Percentiles rank a stretch among this genome's conserved stretches.
Evolutionary conservation across 1,139 yeast genomes (phyloP).

Genomic region (Magnusiomyces suaveolens): DNA sequence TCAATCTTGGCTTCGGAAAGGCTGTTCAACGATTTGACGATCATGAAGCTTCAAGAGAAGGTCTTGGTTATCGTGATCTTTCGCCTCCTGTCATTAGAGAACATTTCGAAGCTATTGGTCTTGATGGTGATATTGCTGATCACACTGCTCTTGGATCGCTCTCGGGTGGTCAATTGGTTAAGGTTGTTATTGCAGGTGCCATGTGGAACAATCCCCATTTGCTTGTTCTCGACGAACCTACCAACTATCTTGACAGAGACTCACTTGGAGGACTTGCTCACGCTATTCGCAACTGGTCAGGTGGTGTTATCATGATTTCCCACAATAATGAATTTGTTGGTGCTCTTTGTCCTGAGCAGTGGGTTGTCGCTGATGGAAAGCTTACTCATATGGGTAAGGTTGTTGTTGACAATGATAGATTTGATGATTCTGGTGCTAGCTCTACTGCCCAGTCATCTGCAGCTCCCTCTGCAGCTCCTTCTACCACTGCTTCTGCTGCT

Average conservation of each 20-base stretch:
- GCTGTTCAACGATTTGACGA: conserved; percentile 91
- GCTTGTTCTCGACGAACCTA: conserved; percentile 94
- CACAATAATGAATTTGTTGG: conserved; percentile 96
- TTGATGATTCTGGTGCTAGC: conserved; percentile 57
- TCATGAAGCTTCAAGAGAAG: conserved; percentile 97
- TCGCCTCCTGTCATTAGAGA: conserved; percentile 86
- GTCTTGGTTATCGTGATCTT: conserved; percentile 91
- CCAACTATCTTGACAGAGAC: conserved; percentile 95
- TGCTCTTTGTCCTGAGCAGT: conserved; percentile 95
- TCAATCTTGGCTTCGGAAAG: conserved; percentile 78
- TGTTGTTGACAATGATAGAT: conserved; percentile 64
- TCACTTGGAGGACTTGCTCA: conserved; percentile 94
- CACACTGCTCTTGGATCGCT: conserved; percentile 95
- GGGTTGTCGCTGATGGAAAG: conserved; percentile 91
- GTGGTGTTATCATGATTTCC: conserved; percentile 98
- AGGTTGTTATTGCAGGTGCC: conserved; percentile 98
- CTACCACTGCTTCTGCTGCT: conserved; percentile 23
- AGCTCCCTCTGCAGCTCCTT: conserved; percentile 24
- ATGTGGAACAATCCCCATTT: conserved; percentile 99
- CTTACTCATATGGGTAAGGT: conserved; percentile 76
- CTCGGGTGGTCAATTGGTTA: conserved; percentile 96
- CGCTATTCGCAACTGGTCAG: conserved; percentile 95
- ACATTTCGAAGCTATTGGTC: conserved; percentile 94
- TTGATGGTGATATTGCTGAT: conserved; percentile 96
- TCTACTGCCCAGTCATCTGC: conserved; percentile 21